Conservation (phyloP, 148 eudicot genomes). For the Camellia japonica region DNA sequence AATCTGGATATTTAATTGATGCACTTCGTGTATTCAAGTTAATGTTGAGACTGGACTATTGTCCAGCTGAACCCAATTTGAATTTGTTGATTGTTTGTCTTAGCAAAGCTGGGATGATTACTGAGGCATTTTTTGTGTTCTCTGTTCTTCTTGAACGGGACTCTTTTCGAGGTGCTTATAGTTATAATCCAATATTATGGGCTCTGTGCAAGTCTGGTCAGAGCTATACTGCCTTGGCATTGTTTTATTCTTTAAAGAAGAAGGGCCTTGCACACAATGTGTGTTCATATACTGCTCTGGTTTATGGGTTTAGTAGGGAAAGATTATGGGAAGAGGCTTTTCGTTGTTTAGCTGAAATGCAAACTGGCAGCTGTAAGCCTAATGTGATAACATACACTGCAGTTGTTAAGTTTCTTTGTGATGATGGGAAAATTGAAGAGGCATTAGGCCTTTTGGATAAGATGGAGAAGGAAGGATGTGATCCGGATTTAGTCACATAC, state of each 20-base stretch:
- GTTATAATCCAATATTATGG: slow-evolving; percentile 64
- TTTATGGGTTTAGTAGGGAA: slow-evolving; percentile 50
- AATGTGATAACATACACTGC: slow-evolving; percentile 47
- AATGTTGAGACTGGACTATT: slow-evolving; percentile 42
- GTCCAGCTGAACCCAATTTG: slow-evolving; percentile 27
- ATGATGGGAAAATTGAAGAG: slow-evolving; percentile 44
- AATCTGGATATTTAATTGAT: slow-evolving; percentile 26
- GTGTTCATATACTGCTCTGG: slow-evolving; percentile 61
- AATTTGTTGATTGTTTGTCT: slow-evolving; percentile 37
- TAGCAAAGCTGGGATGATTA: slow-evolving; percentile 38
- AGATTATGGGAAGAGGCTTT: slow-evolving; percentile 39
- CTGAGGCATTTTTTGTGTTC: slow-evolving; percentile 39
- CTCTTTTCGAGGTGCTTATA: slow-evolving; percentile 28
- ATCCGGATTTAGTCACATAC: slow-evolving; percentile 50
- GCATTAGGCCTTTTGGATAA: slow-evolving; percentile 41
- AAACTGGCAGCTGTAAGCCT: slow-evolving; percentile 37
- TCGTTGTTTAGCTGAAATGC: slow-evolving; percentile 48
- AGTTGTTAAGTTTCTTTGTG: slow-evolving; percentile 50
- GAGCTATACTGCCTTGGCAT: slow-evolving; percentile 39
- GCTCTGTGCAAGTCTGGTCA: slow-evolving; percentile 47
- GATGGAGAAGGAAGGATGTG: slow-evolving; percentile 50
- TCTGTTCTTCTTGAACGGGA: slow-evolving; percentile 33
- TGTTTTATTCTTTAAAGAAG: slow-evolving; percentile 42
- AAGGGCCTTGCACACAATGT: slow-evolving; percentile 47
- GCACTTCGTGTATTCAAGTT: slow-evolving; percentile 34